A percentile compares a stretch with the other conserved stretches of the same genome.
phyloP scores from a whole-genome alignment of 495 filamentous ascomycete genomes.

The Aspergillus incahuasiensis region DNA sequence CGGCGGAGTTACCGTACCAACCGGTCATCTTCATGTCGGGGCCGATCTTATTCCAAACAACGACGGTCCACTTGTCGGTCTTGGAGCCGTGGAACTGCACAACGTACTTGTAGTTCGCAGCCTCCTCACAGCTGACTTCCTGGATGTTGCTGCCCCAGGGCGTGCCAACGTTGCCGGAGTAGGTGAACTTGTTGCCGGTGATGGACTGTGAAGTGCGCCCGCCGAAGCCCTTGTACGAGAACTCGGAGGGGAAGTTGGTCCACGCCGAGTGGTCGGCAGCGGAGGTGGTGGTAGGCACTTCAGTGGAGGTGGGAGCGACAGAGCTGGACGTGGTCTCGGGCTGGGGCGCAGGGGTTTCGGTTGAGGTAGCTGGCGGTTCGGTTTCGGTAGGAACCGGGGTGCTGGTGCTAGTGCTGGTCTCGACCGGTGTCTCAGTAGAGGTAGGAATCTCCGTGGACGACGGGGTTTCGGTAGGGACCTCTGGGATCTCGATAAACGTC shows the following conservation, averaged over 20 bases:
- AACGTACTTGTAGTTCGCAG: conserved; percentile 44
- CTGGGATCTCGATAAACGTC: background rate
- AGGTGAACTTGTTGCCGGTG: conserved; percentile 23
- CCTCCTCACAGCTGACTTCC: conserved; percentile 29
- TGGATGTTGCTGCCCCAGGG: conserved; percentile 55
- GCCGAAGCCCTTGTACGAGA: conserved; percentile 22
- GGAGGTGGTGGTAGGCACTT: background rate
- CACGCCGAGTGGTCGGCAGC: conserved; percentile 17
- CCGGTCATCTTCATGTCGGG: conserved; percentile 37
- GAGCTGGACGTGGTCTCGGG: conserved; percentile 12
- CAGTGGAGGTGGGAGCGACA: conserved; percentile 10
- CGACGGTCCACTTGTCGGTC: conserved; percentile 33
- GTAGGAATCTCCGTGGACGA: background rate
- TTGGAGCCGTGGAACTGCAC: conserved; percentile 39
- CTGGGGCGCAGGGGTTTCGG: conserved; percentile 4
- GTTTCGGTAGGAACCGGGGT: background rate
- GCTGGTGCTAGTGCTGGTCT: background rate
- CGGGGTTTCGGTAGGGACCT: background rate
- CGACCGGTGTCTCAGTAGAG: background rate
- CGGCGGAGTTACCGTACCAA: conserved; percentile 42
- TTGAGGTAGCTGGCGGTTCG: background rate
- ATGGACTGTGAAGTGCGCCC: conserved; percentile 14
- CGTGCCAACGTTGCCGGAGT: conserved; percentile 45
- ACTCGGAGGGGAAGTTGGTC: conserved; percentile 24
- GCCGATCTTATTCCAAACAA: conserved; percentile 53